These are phyloP conservation scores for Phlegmacium glaucopus DNA, from an alignment of 768 basidiomycete species.

Conservation along the genomic window DNA sequence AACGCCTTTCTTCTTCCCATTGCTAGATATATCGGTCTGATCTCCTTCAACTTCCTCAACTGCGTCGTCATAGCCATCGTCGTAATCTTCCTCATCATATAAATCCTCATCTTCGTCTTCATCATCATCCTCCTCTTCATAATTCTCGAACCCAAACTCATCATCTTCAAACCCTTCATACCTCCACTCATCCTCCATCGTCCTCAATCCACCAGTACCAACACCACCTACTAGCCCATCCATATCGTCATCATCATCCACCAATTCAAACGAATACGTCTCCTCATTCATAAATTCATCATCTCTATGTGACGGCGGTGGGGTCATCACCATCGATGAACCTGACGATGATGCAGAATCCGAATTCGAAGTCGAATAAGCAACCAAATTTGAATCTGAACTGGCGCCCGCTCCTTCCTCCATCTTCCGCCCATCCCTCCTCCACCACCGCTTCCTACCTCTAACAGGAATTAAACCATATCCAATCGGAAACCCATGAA, in stretches of 20 bases:
- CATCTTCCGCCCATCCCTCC: not conserved
- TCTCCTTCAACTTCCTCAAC: constrained; percentile 5
- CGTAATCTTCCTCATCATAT: constrained; percentile 9
- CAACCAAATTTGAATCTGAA: not conserved
- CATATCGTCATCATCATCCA: constrained; percentile 4
- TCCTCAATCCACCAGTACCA: not conserved
- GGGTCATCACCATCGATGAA: too few relatives aligned
- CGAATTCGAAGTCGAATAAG: not conserved
- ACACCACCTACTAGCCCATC: not conserved
- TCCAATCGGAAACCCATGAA: constrained; percentile 15
- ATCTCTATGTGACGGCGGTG: not conserved
- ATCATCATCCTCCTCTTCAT: constrained; percentile 13
- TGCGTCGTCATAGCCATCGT: constrained; percentile 3
- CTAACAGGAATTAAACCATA: not conserved
- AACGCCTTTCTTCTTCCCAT: not conserved
- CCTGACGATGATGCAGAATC: too few relatives aligned
- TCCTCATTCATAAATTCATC: constrained; percentile 6
- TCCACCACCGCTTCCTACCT: not conserved
- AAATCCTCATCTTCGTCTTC: constrained; percentile 16
- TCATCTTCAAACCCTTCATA: constrained; percentile 15
- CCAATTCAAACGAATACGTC: constrained; percentile 2
- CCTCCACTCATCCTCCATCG: constrained; percentile 5
- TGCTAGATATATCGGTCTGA: not conserved
- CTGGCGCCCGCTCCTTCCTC: not conserved
- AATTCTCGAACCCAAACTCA: constrained; percentile 13